These are phyloP conservation scores for Vaccinium myrtillus DNA, from an alignment of 148 eudicot genomes.

Conservation along the genomic window DNA sequence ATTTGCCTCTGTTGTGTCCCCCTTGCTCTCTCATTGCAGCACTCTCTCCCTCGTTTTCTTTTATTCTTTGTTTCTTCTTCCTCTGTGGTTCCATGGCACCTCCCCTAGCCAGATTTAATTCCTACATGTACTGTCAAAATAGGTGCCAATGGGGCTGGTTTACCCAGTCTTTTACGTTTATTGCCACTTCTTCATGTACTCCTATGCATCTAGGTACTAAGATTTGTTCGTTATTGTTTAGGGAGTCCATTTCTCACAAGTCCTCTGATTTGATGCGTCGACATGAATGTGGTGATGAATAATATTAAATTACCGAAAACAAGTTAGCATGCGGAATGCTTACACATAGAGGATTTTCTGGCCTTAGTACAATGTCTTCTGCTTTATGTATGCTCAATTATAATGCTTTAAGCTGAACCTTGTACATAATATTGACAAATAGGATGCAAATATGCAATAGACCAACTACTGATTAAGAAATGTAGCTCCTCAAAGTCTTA, in stretches of 20 bases:
- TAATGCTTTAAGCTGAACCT: conserved; percentile 1
- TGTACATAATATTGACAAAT: not conserved
- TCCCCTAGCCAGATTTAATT: not conserved
- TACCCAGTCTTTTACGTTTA: not conserved
- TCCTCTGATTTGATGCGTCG: not conserved
- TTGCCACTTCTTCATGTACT: not conserved
- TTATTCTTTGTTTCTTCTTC: not conserved
- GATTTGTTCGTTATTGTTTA: not conserved
- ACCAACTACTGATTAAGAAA: not conserved
- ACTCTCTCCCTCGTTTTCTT: not conserved
- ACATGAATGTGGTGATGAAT: not conserved
- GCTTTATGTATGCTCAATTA: not conserved
- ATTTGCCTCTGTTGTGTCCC: not conserved
- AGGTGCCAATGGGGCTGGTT: not conserved
- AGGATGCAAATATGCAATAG: not conserved
- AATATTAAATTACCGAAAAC: not conserved
- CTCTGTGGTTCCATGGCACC: not conserved
- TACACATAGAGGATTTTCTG: not conserved
- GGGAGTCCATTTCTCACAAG: not conserved
- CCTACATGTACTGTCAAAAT: not conserved
- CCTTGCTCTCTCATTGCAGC: not conserved
- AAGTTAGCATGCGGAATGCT: not conserved
- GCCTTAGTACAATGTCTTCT: not conserved
- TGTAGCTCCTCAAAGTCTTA: not conserved
- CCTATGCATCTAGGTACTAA: not conserved